Conservation (phyloP, 371 early-diverging fungal genomes). For the Chytridium lagenaria region DNA sequence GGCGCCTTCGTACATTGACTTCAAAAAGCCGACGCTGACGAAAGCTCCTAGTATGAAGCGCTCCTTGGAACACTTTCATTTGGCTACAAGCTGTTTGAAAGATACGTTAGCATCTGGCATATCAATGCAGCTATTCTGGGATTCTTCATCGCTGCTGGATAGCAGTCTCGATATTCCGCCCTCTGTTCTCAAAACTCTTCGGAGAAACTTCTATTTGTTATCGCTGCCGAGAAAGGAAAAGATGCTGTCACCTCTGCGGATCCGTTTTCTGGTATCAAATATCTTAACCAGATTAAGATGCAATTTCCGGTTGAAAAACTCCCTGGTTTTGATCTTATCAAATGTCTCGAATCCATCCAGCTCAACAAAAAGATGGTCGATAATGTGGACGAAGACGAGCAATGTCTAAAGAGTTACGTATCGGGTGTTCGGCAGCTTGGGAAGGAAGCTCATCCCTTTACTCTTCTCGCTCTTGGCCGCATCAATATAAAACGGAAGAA, state of each 20-base stretch:
- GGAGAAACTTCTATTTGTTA: slow-evolving; percentile 20
- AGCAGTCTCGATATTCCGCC: not conserved
- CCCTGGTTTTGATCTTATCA: slow-evolving; percentile 21
- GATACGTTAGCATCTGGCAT: slow-evolving; percentile 28
- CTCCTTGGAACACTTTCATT: no score
- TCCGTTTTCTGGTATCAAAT: slow-evolving; percentile 29
- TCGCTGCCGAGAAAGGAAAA: not conserved
- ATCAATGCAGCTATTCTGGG: slow-evolving; percentile 11
- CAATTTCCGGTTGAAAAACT: not conserved
- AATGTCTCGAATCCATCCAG: slow-evolving; percentile 18
- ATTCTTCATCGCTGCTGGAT: slow-evolving; percentile 13
- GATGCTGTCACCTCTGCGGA: not conserved
- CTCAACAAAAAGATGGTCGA: slow-evolving; percentile 2
- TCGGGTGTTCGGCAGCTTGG: not conserved
- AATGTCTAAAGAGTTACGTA: slow-evolving; percentile 21
- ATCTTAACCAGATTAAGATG: slow-evolving; percentile 1
- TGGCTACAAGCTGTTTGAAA: slow-evolving; percentile 9
- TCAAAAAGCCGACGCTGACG: no score
- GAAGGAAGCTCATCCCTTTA: slow-evolving; percentile 30
- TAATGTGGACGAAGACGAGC: slow-evolving; percentile 23
- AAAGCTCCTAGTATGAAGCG: no score
- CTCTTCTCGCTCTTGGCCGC: slow-evolving; percentile 22
- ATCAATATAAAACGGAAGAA: not conserved
- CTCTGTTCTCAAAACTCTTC: slow-evolving; percentile 21
- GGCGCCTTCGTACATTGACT: not conserved